Evolutionary conservation across 2,329 filamentous ascomycete genomes (phyloP), one percentile per base, ranked within the genome.

Genomic region (Nothophaeocryptopus gaeumannii): DNA sequence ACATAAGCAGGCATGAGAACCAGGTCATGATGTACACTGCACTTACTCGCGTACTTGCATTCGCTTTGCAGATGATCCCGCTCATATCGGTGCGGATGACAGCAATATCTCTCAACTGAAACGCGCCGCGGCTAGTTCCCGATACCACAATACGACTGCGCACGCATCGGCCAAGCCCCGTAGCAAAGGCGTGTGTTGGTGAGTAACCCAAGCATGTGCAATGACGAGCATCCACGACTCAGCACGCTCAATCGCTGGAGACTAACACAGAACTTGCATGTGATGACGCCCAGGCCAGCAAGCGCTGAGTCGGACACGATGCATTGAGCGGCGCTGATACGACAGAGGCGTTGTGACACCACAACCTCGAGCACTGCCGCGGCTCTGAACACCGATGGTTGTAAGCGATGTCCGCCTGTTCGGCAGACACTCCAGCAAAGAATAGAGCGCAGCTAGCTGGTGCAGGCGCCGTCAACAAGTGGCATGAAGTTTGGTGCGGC

Each of bases 401-500:
- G 36, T 39, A 39, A 39, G 14, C 36, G 26, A 39, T 26, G 12
- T 15, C 32, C 46, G 42, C 29, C 13, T n/a, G 13, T 14, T 4
- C 13, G 42, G 29, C 35, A 20, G 15, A 35, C 8, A 26, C 20
- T 8, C 41, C 13, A 9, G 37, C 29, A 15, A 15, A 40, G 10
- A 40, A 38, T 2, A 38, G 35, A 38, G 2, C 8, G 13, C 10
- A 26, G 13, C 38, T 29, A 40, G 34, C n/a, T 12, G 30, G 33
- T 32, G 32, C 42, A 45, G 3, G 33, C 11, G 42, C 42, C n/a
- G 33, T 13, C 42, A 30, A 39, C 26, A 35, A 39, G 26, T 4
- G 20, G 41, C 41, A 44, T 44, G 16, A 44, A 44, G 31, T 14
- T 44, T 14, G 41, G 32, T 31, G 44, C 44, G 35, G 44, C 44